These are phyloP conservation scores for Schizosaccharomyces japonicus DNA, from an alignment of 805 yeast genomes.

Conservation along the genomic window DNA sequence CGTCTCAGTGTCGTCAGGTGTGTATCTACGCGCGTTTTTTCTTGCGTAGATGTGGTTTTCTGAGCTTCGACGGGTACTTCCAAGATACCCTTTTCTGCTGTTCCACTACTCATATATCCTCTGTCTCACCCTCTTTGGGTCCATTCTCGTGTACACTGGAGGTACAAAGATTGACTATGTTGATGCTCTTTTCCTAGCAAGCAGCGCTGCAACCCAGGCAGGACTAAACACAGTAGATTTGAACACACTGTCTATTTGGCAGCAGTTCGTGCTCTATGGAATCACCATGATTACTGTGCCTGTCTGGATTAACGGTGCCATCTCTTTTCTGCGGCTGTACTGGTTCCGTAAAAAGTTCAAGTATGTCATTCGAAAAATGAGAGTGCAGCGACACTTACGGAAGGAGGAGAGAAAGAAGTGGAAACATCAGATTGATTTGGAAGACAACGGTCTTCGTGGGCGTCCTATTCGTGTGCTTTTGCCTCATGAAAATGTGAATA, in stretches of 20 bases:
- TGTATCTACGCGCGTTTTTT: no score
- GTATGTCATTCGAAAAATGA: constrained; percentile 55
- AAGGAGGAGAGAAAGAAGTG: constrained; percentile 31
- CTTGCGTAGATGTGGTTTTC: no score
- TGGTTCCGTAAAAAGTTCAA: constrained; percentile 80
- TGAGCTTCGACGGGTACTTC: not conserved
- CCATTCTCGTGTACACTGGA: constrained; percentile 58
- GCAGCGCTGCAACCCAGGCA: constrained; percentile 71
- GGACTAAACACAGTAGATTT: constrained; percentile 66
- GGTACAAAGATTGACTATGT: constrained; percentile 34
- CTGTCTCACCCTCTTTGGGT: constrained; percentile 33
- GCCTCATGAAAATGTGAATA: not conserved
- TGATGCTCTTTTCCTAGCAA: constrained; percentile 54
- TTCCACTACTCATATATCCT: constrained; percentile 31
- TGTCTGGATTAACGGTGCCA: constrained; percentile 57
- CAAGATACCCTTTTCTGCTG: not conserved
- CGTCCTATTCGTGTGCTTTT: not conserved
- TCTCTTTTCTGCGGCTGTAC: constrained; percentile 56
- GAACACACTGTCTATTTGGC: constrained; percentile 43
- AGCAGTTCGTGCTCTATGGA: constrained; percentile 51
- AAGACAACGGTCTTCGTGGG: constrained; percentile 5
- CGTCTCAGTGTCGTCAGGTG: no score
- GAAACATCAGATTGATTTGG: not conserved
- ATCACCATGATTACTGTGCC: constrained; percentile 55
- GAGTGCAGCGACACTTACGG: constrained; percentile 56